phyloP scores from a whole-genome alignment of 2,329 filamentous ascomycete genomes.

The Fusarium palustre region DNA sequence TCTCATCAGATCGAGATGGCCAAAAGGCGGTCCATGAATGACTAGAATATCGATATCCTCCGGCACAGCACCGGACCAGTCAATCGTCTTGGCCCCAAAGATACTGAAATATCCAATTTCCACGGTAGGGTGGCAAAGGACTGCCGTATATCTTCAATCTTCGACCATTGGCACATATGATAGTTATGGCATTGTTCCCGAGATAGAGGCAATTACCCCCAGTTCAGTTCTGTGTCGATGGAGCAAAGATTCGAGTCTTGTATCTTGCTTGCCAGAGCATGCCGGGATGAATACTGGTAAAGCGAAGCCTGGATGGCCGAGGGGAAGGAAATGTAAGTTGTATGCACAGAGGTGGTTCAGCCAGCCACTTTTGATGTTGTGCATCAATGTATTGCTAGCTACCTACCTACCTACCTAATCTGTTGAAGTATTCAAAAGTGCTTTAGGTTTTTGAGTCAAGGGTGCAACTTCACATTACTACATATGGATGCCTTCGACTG shows the following conservation, averaged over 20 bases:
- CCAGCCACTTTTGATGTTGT: not conserved
- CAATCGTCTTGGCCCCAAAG: conserved; percentile 47
- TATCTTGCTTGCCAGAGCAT: conserved; percentile 9
- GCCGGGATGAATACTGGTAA: not conserved
- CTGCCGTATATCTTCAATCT: conserved; percentile 48
- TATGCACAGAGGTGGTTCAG: not conserved
- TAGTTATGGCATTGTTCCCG: conserved; percentile 30
- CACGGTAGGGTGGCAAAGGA: conserved; percentile 50
- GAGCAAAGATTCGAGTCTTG: conserved; percentile 11
- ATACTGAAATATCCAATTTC: conserved; percentile 59
- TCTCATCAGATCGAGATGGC: conserved; percentile 53
- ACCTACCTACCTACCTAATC: too few species aligned
- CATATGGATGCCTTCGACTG: not conserved
- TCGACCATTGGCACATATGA: conserved; percentile 46
- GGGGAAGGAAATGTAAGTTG: not conserved
- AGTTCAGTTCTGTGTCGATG: conserved; percentile 34
- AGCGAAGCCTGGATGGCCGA: not conserved
- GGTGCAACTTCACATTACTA: not conserved
- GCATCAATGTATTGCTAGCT: not conserved
- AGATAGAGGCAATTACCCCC: conserved; percentile 44
- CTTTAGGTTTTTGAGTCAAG: not conserved
- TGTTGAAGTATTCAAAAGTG: not conserved
- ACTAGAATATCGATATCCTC: conserved; percentile 52
- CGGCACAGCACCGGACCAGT: conserved; percentile 46
- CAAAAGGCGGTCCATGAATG: conserved; percentile 54